Conservation (phyloP, 768 basidiomycete species). For the Kwoniella bestiolae region DNA sequence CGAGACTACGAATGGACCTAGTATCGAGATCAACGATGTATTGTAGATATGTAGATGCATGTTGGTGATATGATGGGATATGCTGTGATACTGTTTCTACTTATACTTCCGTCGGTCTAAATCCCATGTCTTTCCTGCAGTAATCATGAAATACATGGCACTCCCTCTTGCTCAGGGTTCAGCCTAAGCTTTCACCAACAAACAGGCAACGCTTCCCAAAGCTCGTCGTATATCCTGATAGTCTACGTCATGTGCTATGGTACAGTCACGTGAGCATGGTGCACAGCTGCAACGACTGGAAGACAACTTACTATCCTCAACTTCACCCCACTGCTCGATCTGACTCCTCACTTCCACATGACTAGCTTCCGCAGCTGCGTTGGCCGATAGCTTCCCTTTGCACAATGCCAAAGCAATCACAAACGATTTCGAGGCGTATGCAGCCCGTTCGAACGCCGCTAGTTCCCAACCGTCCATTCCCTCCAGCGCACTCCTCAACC, state of each 20-base stretch:
- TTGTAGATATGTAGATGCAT: constrained; percentile 13
- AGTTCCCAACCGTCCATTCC: constrained; percentile 81
- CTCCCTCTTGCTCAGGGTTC: too few species aligned
- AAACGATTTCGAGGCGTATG: constrained; percentile 87
- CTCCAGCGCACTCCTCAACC: constrained; percentile 66
- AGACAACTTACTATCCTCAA: constrained; percentile 87
- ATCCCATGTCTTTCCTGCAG: background rate
- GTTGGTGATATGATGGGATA: background rate
- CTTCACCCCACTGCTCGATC: constrained; percentile 98
- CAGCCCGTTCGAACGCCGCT: constrained; percentile 90
- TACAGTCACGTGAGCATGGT: background rate
- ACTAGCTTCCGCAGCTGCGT: constrained; percentile 81
- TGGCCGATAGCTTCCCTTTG: constrained; percentile 72
- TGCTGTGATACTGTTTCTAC: background rate
- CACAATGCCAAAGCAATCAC: constrained; percentile 84
- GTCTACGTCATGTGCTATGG: constrained; percentile 93
- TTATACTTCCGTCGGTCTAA: too few species aligned
- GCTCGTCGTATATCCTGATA: constrained; percentile 88
- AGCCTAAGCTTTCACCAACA: constrained; percentile 58
- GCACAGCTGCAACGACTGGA: background rate
- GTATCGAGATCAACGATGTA: constrained; percentile 78
- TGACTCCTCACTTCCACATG: constrained; percentile 94
- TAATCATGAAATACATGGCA: background rate
- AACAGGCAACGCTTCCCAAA: constrained; percentile 76
- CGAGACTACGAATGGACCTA: constrained; percentile 85